phyloP scores from a whole-genome alignment of 371 early-diverging fungal genomes.

The Mucor plumbeus region DNA sequence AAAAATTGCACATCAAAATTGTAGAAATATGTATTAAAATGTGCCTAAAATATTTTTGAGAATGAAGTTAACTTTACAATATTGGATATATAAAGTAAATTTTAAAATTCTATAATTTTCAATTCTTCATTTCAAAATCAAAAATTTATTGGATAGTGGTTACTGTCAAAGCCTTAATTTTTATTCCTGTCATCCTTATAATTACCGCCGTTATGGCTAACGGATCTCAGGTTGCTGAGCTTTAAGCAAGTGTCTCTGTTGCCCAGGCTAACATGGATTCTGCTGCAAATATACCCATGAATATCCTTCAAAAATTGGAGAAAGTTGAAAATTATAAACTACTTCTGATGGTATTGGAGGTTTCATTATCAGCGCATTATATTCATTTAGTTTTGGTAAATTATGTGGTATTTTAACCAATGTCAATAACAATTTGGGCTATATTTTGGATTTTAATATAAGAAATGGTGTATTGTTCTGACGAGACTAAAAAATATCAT shows the following conservation, averaged over 20 bases:
- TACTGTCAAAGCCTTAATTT: not conserved
- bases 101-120: not conserved
- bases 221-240: not conserved
- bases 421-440: not conserved
- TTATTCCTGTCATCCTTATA: not conserved
- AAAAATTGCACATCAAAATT: not conserved
- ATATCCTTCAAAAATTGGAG: not conserved
- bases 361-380: not conserved
- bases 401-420: not conserved
- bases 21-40: not conserved
- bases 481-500: not conserved
- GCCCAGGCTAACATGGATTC: not conserved
- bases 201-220: not conserved
- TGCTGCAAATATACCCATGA: not conserved
- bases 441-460: not conserved
- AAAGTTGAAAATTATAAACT: not conserved
- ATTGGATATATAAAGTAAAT: not conserved
- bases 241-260: not conserved
- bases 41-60: not conserved
- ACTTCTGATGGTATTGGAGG: not conserved
- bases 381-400: not conserved
- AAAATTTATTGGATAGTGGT: not conserved
- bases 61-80: not conserved
- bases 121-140: not conserved
- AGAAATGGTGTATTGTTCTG: not conserved